Base-by-base conservation (phyloP, 2,329 filamentous ascomycete genomes). In the Penicillium thymicola region DNA sequence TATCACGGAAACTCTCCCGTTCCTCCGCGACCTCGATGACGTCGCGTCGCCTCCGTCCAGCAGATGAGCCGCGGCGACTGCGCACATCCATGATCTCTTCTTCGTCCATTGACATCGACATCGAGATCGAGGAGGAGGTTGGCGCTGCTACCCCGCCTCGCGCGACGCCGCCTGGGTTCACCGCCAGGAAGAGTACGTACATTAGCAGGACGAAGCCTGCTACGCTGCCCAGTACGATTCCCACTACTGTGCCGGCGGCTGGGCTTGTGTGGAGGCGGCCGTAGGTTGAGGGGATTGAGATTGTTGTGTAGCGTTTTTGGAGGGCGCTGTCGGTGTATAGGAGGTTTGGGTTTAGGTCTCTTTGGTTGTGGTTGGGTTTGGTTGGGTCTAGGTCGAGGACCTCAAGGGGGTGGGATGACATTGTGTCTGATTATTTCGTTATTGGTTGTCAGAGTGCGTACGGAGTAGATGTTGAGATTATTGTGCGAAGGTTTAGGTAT, bases 231-330 rank as follows among this genome's bases (percentile, higher is more conserved):
- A 82, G 69, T 59, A 76, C 81, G 56, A 87, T 86, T 53, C 85
- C 85, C 10, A 79, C 83, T 1, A 88, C 80, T 38, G 80, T 79
- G 52, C 82, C 85, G 0, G 85, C 80, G 0, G 77, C 45, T 0
- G 84, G 84, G 6, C 83, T 80, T 27, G 73, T 65, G 67, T 81
- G 72, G 34, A 83, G 74, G 51, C 77, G 76, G 44, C 79, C 77
- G 72, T 89, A 89, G 63, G 83, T 83, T 27, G 82, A 80, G 1
- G 85, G 85, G 63, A 89, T 85, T 59, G 84, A 76, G 62, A 76
- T 62, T 50, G 75, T 72, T 53, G 62, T 63, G 58, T 68, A 68
- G 44, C 66, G 65, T 36, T 59, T 63, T 59, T 66, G 48, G 40
- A 63, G 57, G 41, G 54, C 27, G 32, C 28, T 52, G 53, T 59